Percentiles rank a stretch among this genome's conserved stretches.
These are phyloP conservation scores for Tuber borchii DNA, from an alignment of 495 filamentous ascomycete species.

Conservation along the genomic window DNA sequence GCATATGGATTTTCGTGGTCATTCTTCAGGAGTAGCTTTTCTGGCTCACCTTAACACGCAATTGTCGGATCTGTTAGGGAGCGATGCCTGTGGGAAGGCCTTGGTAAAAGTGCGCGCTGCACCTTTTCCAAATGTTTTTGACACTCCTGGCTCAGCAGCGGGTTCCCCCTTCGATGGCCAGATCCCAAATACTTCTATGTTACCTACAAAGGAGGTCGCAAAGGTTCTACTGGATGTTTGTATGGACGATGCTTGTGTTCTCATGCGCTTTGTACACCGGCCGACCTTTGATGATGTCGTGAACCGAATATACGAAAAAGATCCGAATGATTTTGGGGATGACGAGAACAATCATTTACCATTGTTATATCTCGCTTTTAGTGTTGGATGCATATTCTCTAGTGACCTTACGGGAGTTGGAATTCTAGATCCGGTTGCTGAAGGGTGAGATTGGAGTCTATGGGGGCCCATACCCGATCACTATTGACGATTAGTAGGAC, in stretches of 20 bases:
- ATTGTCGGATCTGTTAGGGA: slow-evolving; percentile 62
- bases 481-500: slow-evolving; percentile 50
- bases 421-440: slow-evolving; percentile 46
- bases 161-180: slow-evolving; percentile 46
- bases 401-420: slow-evolving; percentile 50
- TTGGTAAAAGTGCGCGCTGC: slow-evolving; percentile 30
- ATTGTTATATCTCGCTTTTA: slow-evolving; percentile 73
- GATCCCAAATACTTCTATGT: slow-evolving; percentile 55
- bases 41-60: slow-evolving; percentile 77
- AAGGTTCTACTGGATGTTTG: slow-evolving; percentile 66
- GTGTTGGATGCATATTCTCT: slow-evolving; percentile 78
- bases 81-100: slow-evolving; percentile 37
- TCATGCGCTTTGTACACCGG: slow-evolving; percentile 81
- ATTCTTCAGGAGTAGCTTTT: slow-evolving; percentile 85
- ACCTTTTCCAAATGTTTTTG: slow-evolving; percentile 49
- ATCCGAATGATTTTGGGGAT: slow-evolving; percentile 60
- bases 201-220: slow-evolving; percentile 65
- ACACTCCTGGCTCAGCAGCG: slow-evolving; percentile 62
- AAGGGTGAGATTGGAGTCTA: slow-evolving; percentile 44
- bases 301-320: slow-evolving; percentile 69
- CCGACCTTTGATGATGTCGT: slow-evolving; percentile 75
- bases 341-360: slow-evolving; percentile 77
- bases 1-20: slow-evolving; percentile 90
- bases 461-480: not conserved
- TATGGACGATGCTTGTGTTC: slow-evolving; percentile 72